Evolutionary conservation across 2,329 filamentous ascomycete genomes (phyloP).

Genomic region (Epichloe uncinata): DNA sequence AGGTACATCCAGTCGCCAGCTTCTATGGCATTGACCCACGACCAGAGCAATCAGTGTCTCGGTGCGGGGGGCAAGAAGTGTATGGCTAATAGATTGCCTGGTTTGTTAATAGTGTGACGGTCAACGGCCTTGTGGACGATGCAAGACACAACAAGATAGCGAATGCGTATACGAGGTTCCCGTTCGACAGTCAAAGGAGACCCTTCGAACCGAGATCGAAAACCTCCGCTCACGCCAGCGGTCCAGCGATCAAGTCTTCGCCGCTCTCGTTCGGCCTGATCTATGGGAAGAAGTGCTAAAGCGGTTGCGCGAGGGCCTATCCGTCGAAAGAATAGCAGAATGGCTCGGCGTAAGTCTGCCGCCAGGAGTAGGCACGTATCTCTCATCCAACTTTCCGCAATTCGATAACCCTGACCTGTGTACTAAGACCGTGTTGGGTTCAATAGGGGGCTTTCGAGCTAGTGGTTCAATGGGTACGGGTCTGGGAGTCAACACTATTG

Average conservation of each 20-base stretch:
- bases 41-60: not conserved
- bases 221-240: conserved; percentile 39
- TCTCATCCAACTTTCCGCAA: conserved; percentile 13
- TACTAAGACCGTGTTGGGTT: conserved; percentile 7
- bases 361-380: conserved; percentile 16
- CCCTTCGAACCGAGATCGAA: conserved; percentile 46
- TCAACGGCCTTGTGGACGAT: conserved; percentile 40
- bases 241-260: conserved; percentile 40
- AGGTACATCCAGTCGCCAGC: conserved; percentile 26
- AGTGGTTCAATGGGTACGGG: conserved; percentile 12
- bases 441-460: conserved; percentile 15
- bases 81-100: not conserved
- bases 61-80: not conserved
- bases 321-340: conserved; percentile 41
- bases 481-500: conserved; percentile 16
- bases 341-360: conserved; percentile 30
- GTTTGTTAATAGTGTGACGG: conserved; percentile 40
- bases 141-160: conserved; percentile 37
- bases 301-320: conserved; percentile 39
- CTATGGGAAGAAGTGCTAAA: conserved; percentile 41
- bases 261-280: conserved; percentile 37
- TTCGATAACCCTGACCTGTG: conserved; percentile 7
- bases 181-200: conserved; percentile 50
- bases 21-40: not conserved
- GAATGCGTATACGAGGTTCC: conserved; percentile 50